phyloP scores from a whole-genome alignment of 495 filamentous ascomycete genomes.

The Hyaloscypha hepaticicola region DNA sequence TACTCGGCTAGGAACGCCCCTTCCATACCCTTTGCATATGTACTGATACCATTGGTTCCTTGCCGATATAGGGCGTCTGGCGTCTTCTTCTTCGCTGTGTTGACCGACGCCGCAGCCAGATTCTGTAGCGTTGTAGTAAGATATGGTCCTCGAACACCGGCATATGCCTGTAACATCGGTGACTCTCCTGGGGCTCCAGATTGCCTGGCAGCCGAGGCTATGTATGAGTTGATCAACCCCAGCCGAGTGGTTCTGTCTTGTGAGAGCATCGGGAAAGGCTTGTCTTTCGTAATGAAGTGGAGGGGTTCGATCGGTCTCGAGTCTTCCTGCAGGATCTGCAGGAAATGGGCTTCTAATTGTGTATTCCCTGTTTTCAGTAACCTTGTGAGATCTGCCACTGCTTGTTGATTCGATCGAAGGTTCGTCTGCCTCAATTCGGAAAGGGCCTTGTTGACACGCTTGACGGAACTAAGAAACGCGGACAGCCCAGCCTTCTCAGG shows the following conservation, averaged over 20 bases:
- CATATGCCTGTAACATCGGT: conserved; percentile 75
- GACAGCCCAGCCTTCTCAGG: conserved; percentile 76
- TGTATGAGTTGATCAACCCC: conserved; percentile 52
- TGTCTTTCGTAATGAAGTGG: conserved; percentile 89
- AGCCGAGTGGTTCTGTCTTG: conserved; percentile 49
- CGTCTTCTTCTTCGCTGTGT: conserved; percentile 78
- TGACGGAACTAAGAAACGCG: conserved; percentile 86
- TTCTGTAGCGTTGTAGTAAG: conserved; percentile 76
- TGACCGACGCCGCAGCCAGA: conserved; percentile 82
- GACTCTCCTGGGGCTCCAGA: conserved; percentile 38
- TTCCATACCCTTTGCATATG: conserved; percentile 85
- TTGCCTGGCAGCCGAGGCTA: conserved; percentile 36
- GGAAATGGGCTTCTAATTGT: conserved; percentile 79
- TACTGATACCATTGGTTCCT: conserved; percentile 90
- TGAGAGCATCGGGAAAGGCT: conserved; percentile 45
- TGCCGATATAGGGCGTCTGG: conserved; percentile 80
- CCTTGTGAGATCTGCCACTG: conserved; percentile 73
- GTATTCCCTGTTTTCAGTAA: conserved; percentile 74
- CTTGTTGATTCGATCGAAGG: conserved; percentile 85
- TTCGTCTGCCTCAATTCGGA: conserved; percentile 81
- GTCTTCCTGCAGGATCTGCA: conserved; percentile 70
- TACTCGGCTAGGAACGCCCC: conserved; percentile 84
- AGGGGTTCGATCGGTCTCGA: conserved; percentile 79
- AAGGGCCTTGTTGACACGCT: conserved; percentile 80
- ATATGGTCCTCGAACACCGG: conserved; percentile 83